Conservation (phyloP, 2,329 filamentous ascomycete species). For the Sporothrix variecibatus region DNA sequence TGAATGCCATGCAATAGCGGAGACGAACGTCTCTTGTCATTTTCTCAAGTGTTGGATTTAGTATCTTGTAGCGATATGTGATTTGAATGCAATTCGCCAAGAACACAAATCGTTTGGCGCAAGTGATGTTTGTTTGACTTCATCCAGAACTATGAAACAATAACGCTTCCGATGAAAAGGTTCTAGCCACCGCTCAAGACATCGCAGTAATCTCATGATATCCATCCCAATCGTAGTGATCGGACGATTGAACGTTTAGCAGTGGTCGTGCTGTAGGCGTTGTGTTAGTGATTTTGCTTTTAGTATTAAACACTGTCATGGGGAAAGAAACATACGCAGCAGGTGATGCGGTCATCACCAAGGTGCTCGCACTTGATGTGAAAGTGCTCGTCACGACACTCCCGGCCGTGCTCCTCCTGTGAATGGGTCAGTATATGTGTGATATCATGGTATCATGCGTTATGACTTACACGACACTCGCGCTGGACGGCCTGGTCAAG, state of each 20-base stretch:
- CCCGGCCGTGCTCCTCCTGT: background rate
- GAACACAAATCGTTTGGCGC: background rate
- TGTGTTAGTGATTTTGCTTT: background rate
- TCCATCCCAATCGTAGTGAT: too few species aligned
- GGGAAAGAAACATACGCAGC: background rate
- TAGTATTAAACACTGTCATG: background rate
- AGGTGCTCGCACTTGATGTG: background rate
- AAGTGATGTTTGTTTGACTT: too few species aligned
- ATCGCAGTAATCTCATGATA: too few species aligned
- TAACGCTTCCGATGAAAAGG: too few species aligned
- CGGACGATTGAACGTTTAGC: background rate
- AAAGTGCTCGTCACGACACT: background rate
- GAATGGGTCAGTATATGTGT: too few species aligned
- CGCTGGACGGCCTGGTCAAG: background rate
- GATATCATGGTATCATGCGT: too few species aligned
- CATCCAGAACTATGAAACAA: too few species aligned
- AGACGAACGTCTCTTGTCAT: background rate
- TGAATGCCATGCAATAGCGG: background rate
- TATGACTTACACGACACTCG: conserved; percentile 1
- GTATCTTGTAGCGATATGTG: background rate
- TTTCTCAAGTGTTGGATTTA: too few species aligned
- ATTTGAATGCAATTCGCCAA: background rate
- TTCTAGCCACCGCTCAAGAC: too few species aligned
- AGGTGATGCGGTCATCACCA: conserved; percentile 3
- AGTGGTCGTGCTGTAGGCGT: background rate